A percentile compares a stretch with the other conserved stretches of the same genome.
phyloP scores from a whole-genome alignment of 2,329 filamentous ascomycete genomes.

The Apiospora arundinis region DNA sequence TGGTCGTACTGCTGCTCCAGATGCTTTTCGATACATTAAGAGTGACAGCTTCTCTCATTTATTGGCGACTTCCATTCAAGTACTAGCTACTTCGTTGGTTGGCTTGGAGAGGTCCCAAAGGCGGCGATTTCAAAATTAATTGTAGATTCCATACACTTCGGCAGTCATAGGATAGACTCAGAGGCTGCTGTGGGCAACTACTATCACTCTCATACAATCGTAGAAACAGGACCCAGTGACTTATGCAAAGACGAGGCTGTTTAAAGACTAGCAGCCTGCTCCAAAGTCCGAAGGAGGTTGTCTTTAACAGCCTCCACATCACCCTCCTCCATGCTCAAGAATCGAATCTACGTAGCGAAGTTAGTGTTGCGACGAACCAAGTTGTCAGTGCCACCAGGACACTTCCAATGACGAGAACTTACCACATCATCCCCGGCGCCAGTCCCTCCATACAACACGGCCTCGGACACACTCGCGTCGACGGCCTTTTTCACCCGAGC shows the following conservation, averaged over 20 bases:
- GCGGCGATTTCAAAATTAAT: too few species aligned
- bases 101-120: too few species aligned
- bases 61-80: too few species aligned
- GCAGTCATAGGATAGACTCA: too few species aligned
- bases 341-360: constrained; percentile 62
- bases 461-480: constrained; percentile 77
- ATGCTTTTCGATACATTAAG: too few species aligned
- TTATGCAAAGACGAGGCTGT: not conserved
- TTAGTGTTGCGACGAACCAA: constrained; percentile 7
- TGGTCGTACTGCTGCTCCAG: too few species aligned
- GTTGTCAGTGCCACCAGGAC: constrained; percentile 12
- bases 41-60: too few species aligned
- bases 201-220: not conserved
- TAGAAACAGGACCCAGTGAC: not conserved
- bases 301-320: constrained; percentile 65
- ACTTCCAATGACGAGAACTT: constrained; percentile 42
- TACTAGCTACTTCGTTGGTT: too few species aligned
- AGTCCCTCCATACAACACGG: constrained; percentile 74
- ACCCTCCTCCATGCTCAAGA: constrained; percentile 66
- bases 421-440: constrained; percentile 74
- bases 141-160: too few species aligned
- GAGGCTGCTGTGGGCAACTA: too few species aligned
- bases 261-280: not conserved
- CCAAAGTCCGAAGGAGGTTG: constrained; percentile 58
- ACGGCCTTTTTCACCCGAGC: constrained; percentile 83